Conservation (phyloP, 352 stramenopile species). For the Phytophthora cactorum region DNA sequence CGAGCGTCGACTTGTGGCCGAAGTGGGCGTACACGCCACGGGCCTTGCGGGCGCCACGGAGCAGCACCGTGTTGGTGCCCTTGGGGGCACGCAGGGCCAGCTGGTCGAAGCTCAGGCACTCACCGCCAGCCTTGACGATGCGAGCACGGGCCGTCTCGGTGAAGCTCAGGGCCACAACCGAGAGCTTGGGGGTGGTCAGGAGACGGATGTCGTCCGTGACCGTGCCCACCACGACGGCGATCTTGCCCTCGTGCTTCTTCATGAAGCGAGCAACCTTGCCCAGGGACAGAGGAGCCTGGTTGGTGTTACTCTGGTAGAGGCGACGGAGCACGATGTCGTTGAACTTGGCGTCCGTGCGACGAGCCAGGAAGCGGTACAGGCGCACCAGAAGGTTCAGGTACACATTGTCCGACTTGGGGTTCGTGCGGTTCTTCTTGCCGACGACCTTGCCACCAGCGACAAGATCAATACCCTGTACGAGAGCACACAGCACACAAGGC, state of each 20-base stretch:
- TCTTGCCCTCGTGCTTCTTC: conserved; percentile 99
- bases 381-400: conserved; percentile 99
- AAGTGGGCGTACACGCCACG: conserved; percentile 99
- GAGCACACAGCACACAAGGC: conserved; percentile 20
- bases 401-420: conserved; percentile 99
- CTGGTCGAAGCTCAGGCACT: conserved; percentile 99
- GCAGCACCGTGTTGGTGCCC: conserved; percentile 98
- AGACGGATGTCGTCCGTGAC: conserved; percentile 99
- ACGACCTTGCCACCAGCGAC: conserved; percentile 98
- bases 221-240: conserved; percentile 97
- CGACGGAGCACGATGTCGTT: conserved; percentile 98
- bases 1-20: conserved; percentile 96
- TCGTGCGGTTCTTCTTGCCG: conserved; percentile 98
- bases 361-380: conserved; percentile 97
- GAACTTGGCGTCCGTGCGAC: conserved; percentile 99
- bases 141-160: conserved; percentile 98
- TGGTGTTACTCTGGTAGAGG: conserved; percentile 99
- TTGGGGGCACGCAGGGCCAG: conserved; percentile 97
- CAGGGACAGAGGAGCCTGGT: conserved; percentile 98
- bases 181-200: conserved; percentile 95
- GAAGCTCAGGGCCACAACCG: conserved; percentile 97
- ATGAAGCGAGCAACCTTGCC: conserved; percentile 97
- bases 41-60: conserved; percentile 97
- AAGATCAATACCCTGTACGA: conserved; percentile 98
- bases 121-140: conserved; percentile 97